These are phyloP conservation scores for Aspergillus novoparasiticus DNA, from an alignment of 2,329 filamentous ascomycete genomes.

Conservation along the genomic window DNA sequence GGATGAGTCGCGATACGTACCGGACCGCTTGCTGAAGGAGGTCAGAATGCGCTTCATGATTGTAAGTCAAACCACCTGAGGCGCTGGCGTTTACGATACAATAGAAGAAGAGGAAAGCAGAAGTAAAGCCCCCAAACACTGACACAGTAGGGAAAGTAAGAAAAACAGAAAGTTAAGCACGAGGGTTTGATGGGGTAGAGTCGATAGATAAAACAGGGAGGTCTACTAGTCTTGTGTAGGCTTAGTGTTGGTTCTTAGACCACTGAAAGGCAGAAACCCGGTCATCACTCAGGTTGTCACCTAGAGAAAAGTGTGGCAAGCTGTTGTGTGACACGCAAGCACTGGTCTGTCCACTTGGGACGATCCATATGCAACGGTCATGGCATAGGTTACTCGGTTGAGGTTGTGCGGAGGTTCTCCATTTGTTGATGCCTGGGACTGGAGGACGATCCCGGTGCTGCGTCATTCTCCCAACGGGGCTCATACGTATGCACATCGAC, in stretches of 20 bases:
- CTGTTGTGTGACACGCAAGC: conserved; percentile 2
- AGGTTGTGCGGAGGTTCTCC: not conserved
- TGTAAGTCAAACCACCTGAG: not conserved
- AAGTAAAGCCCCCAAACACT: not conserved
- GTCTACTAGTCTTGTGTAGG: not conserved
- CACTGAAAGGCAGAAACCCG: not conserved
- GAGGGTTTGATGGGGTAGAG: not conserved
- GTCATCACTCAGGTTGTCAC: not conserved
- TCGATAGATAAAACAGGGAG: conserved; percentile 2
- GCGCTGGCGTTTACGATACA: not conserved
- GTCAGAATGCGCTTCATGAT: conserved; percentile 43
- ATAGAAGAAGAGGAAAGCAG: conserved; percentile 1
- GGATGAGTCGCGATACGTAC: conserved; percentile 25
- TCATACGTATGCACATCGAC: not conserved
- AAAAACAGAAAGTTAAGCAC: not conserved
- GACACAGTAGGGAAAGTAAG: not conserved
- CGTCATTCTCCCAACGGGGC: not conserved
- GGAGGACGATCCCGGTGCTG: not conserved
- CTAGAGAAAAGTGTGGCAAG: not conserved
- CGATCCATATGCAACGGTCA: not conserved
- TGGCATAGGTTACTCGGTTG: not conserved
- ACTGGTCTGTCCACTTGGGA: not conserved
- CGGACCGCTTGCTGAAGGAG: conserved; percentile 33
- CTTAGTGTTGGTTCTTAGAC: not conserved
- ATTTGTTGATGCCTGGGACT: conserved; percentile 1